Base-by-base conservation (phyloP, 495 filamentous ascomycete genomes). In the Polyplosphaeria fusca region DNA sequence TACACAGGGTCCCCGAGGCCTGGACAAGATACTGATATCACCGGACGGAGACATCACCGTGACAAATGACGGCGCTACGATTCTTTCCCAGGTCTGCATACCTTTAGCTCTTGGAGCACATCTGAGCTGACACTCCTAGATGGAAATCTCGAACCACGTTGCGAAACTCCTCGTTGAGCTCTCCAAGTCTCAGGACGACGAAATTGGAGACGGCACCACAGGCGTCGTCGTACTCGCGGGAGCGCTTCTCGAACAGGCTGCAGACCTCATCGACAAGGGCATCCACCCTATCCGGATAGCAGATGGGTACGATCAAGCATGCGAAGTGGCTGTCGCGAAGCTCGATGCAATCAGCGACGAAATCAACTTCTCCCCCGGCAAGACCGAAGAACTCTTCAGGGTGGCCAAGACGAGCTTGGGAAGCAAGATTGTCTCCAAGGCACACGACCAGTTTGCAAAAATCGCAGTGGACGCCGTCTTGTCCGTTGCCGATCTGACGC, bases 11-110 rank as follows among this genome's bases (percentile, higher is more conserved):
- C 93, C 93, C 52, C 86, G 94, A 64, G 93, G 93, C 51, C 83
- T 99, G 65, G 93, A 99, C 78, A 99, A 99, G 77, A 99, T 99
- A 67, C 79, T 99, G 61, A 99, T 99, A 65, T 99, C 93, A 40
- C 89, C 93, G 26, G 93, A 99, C 72, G 93, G 93, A 69, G 93
- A 97, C 74, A 99, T 99, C 71, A 99, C 93, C 38, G 91, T 99
- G 42, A 99, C 93, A 54, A 99, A 99, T 70, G 93, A 99, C 78
- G 93, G 93, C 67, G 93, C 93, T 51, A 99, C 93, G 4, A 99
- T 99, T 61, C 77, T 99, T 55, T 81, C 85, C 60, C 63, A 84
- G n/a, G n/a, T n/a, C n/a, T n/a, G n/a, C n/a, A n/a, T n/a, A n/a
- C n/a, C n/a, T n/a, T n/a, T n/a, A n/a, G n/a, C n/a, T n/a, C n/a